Conservation (phyloP, 1,284 basidiomycete genomes). For the Ustilago curta region DNA sequence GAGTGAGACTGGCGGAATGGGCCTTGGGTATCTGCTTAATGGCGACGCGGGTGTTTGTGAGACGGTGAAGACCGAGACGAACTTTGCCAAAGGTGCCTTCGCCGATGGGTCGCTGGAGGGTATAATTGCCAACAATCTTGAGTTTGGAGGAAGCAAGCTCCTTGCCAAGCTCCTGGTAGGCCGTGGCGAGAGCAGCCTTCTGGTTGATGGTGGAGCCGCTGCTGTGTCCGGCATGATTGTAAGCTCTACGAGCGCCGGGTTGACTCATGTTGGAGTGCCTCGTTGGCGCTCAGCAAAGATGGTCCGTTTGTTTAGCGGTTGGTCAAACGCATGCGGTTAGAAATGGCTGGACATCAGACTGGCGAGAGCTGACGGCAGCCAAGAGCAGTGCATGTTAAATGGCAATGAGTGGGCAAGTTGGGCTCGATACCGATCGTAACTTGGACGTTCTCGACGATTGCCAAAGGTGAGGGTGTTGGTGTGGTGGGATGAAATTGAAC, state of each 20-base stretch:
- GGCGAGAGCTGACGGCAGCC: neutral
- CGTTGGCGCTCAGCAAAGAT: constrained; percentile 6
- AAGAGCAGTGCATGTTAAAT: constrained; percentile 21
- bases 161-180: constrained; percentile 95
- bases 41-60: constrained; percentile 78
- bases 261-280: constrained; percentile 26
- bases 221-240: constrained; percentile 21
- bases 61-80: constrained; percentile 88
- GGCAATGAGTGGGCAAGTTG: neutral
- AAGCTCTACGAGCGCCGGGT: constrained; percentile 25
- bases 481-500: neutral
- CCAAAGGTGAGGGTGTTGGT: neutral
- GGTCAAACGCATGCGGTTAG: constrained; percentile 1
- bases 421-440: neutral
- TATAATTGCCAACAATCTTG: constrained; percentile 93
- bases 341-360: neutral
- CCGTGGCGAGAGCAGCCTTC: constrained; percentile 76
- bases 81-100: constrained; percentile 94
- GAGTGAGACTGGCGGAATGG: constrained; percentile 79
- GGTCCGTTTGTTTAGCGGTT: neutral
- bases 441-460: neutral
- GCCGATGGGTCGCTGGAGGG: constrained; percentile 91
- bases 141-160: constrained; percentile 90
- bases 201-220: constrained; percentile 55
- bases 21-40: constrained; percentile 98